Conservation (phyloP, 1,284 basidiomycete species). For the Moesziomyces globuligerus region DNA sequence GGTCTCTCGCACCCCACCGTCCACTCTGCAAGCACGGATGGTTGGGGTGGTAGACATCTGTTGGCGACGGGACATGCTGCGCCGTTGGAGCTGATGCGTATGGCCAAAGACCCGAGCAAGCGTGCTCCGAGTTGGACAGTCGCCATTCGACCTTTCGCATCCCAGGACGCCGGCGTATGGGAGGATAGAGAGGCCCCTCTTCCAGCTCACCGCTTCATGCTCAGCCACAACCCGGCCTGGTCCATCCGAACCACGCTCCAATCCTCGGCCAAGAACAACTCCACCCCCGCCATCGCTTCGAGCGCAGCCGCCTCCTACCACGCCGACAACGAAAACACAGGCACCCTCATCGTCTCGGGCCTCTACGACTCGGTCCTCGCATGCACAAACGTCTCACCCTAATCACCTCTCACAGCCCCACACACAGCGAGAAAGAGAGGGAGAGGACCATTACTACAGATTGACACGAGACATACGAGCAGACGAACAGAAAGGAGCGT, state of each 20-base stretch:
- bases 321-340: not conserved
- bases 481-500: not conserved
- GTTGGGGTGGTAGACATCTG: constrained; percentile 67
- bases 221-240: constrained; percentile 9
- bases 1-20: constrained; percentile 68
- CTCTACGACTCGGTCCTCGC: constrained; percentile 16
- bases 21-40: not conserved
- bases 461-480: not conserved
- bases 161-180: not conserved
- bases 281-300: not conserved
- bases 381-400: constrained; percentile 24
- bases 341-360: constrained; percentile 31
- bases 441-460: not conserved
- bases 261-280: no score
- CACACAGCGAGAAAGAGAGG: no score
- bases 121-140: constrained; percentile 23
- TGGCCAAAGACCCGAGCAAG: constrained; percentile 69
- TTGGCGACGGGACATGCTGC: constrained; percentile 76
- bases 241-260: constrained; percentile 19
- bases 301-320: constrained; percentile 15
- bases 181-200: constrained; percentile 18
- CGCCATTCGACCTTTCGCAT: constrained; percentile 5
- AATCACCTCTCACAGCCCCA: not conserved
- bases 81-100: constrained; percentile 71
- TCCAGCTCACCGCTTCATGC: constrained; percentile 9